Evolutionary conservation across 1,139 yeast genomes (phyloP), one percentile per base, ranked within the genome.

Genomic region (Scheffersomyces quercinus): DNA sequence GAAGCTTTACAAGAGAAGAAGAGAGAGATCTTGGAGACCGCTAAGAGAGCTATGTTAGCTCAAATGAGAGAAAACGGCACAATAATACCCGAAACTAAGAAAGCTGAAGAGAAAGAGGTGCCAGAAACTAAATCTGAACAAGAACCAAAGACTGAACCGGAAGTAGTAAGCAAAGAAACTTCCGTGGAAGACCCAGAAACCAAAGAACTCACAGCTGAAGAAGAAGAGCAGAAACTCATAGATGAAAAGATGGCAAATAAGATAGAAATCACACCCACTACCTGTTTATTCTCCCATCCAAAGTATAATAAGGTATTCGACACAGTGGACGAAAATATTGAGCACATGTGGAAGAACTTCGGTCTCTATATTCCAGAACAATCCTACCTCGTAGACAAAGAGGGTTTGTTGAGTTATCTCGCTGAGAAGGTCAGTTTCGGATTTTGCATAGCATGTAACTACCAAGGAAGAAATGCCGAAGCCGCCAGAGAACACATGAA

Each of bases 401-500:
- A 71, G 35, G 99, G 98, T 0, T 72, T 93, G 42, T 64, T 95
- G 35, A 67, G 71, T 6, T 89, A 88, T 56, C 67, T 95, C 46
- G 89, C 87, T 24, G 96, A 90, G 53, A 85, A 87, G 58, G 81
- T 93, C 48, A 89, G 95, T 10, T 76, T 85, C 38, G 97, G 97
- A 36, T 81, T 87, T 55, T 93, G 99, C 64, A 67, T 93, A 40
- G 79, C 83, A 40, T 93, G 99, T 64, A 73, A 74, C 39, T 95
- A 85, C 62, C 90, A 88, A 64, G 98, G 98, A 6, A 79, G 80
- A 53, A 81, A 83, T 44, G 62, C 91, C 31, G 96, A 88, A 59
- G 88, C 96, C 45, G 93, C 88, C 6, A 82, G 97, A 53, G 95
- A 90, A 36, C 99, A 93, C 63, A 86, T 91, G 89, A 59, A 75